Conservation (phyloP, 192 early-diverging fungal genomes). For the Spizellomyces sp. region DNA sequence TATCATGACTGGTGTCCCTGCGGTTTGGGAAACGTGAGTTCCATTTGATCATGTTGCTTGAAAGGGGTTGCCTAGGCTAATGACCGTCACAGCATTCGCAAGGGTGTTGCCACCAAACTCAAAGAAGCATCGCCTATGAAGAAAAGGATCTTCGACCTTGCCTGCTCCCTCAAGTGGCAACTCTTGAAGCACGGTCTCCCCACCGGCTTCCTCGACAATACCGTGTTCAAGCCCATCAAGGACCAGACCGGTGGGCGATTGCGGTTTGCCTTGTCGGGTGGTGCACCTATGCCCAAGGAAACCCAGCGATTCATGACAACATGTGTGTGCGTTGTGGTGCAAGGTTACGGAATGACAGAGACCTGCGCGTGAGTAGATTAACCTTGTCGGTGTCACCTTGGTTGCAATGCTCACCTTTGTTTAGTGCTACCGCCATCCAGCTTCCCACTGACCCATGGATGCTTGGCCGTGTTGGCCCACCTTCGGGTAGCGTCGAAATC, state of each 20-base stretch:
- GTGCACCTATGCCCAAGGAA: constrained; percentile 83
- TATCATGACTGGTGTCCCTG: constrained; percentile 72
- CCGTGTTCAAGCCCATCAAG: constrained; percentile 83
- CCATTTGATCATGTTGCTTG: background rate
- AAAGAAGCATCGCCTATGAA: constrained; percentile 47
- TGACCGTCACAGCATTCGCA: constrained; percentile 60
- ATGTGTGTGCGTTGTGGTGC: constrained; percentile 76
- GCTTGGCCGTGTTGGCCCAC: constrained; percentile 72
- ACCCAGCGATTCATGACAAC: constrained; percentile 85
- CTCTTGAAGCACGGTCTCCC: constrained; percentile 67
- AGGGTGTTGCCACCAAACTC: constrained; percentile 74
- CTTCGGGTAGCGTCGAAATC: constrained; percentile 75
- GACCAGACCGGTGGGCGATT: constrained; percentile 85
- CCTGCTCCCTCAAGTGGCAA: constrained; percentile 73
- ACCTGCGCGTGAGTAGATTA: constrained; percentile 47
- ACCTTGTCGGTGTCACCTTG: constrained; percentile 26
- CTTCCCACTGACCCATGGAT: constrained; percentile 33
- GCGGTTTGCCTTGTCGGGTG: constrained; percentile 79
- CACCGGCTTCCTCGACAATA: constrained; percentile 63
- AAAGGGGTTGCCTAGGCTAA: background rate
- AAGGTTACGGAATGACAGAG: constrained; percentile 90
- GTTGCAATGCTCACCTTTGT: background rate
- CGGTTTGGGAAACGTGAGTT: constrained; percentile 63
- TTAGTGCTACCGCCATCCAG: constrained; percentile 22
- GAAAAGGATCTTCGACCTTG: constrained; percentile 76